Evolutionary conservation across 177 flowering plant species (phyloP).

Genomic region (Telopea speciosissima): DNA sequence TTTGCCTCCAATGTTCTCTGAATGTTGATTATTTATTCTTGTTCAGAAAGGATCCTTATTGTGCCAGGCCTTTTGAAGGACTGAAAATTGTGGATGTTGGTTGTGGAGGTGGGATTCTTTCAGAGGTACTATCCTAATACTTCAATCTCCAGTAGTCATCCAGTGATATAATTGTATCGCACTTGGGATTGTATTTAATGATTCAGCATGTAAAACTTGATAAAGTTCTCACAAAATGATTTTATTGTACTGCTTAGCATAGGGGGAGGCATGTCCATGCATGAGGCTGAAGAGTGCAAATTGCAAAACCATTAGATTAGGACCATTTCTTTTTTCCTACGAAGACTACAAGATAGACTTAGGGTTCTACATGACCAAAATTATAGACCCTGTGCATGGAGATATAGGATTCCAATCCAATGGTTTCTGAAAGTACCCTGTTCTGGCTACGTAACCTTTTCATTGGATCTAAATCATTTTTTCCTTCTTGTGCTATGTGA

Average conservation of each 20-base stretch:
- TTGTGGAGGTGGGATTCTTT: slow-evolving; percentile 97
- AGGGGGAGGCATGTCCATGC: neutral
- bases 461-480: no score
- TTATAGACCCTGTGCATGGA: no score
- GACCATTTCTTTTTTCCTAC: neutral
- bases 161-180: neutral
- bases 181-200: neutral
- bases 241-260: neutral
- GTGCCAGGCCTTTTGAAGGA: slow-evolving; percentile 81
- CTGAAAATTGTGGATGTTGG: slow-evolving; percentile 83
- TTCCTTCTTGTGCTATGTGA: no score
- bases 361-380: no score
- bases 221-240: neutral
- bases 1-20: slow-evolving; percentile 1
- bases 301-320: neutral
- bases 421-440: no score
- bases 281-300: neutral
- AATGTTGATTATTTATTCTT: slow-evolving; percentile 13
- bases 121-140: slow-evolving; percentile 55
- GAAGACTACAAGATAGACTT: no score
- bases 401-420: no score
- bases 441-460: no score
- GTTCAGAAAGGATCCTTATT: slow-evolving; percentile 69
- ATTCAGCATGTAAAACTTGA: no score
- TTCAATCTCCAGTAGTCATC: neutral